Percentiles rank a stretch among this genome's conserved stretches.
These are phyloP conservation scores for Athelia sp. DNA, from an alignment of 1,284 basidiomycete species.

Conservation along the genomic window DNA sequence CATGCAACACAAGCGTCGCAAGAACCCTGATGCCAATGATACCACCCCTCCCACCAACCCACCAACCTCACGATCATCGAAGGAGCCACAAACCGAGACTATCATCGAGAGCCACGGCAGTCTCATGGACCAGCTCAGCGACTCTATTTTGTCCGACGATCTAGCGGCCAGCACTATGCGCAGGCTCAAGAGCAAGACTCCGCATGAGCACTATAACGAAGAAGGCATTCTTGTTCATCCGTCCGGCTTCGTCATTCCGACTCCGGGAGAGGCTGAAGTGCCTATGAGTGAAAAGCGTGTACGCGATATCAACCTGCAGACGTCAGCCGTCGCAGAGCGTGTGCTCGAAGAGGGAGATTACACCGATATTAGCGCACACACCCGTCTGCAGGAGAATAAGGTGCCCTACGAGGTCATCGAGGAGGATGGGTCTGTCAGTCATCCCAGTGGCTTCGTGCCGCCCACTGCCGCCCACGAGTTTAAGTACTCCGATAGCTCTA, in stretches of 20 bases:
- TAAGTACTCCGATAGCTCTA: constrained; percentile 6
- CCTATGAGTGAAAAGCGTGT: constrained; percentile 3
- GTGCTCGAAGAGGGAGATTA: constrained; percentile 25
- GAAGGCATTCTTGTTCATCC: constrained; percentile 21
- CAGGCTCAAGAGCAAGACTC: constrained; percentile 19
- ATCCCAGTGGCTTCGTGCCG: constrained; percentile 32
- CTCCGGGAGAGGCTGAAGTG: constrained; percentile 5
- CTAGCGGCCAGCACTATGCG: constrained; percentile 19
- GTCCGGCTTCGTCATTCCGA: constrained; percentile 26
- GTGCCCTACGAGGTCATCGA: constrained; percentile 29
- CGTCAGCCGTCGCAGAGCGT: constrained; percentile 22
- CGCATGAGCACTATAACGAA: constrained; percentile 18
- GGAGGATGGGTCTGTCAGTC: constrained; percentile 25
- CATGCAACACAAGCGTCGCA: constrained; percentile 19
- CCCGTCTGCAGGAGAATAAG: constrained; percentile 19
- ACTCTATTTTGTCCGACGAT: constrained; percentile 20
- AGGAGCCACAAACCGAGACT: not conserved
- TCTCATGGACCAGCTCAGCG: constrained; percentile 18
- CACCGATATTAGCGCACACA: constrained; percentile 19
- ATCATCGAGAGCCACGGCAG: constrained; percentile 6
- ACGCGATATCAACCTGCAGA: constrained; percentile 15
- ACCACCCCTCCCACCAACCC: not conserved
- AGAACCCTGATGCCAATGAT: not conserved
- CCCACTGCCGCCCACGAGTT: constrained; percentile 31
- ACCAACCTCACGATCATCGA: constrained; percentile 2